Evolutionary conservation across 2,329 filamentous ascomycete genomes (phyloP).

Genomic region (Botrytis aclada): DNA sequence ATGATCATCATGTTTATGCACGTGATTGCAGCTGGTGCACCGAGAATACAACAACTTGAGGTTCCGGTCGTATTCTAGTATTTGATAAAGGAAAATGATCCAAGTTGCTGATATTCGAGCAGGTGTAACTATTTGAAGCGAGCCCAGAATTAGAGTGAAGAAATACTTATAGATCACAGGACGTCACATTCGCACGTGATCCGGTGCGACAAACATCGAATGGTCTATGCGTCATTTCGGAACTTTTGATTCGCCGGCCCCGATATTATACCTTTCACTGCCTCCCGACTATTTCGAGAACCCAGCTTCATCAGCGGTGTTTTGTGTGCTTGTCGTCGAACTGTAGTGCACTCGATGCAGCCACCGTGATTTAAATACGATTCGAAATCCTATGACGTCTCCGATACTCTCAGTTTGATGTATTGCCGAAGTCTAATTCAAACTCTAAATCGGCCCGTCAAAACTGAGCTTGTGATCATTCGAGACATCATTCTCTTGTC

Average conservation of each 20-base stretch:
- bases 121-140: neutral
- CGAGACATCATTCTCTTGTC: neutral
- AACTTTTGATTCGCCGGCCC: neutral
- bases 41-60: neutral
- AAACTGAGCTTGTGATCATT: constrained; percentile 13
- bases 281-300: no score
- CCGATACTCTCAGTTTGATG: neutral
- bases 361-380: neutral
- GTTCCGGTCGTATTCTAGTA: neutral
- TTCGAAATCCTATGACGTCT: neutral
- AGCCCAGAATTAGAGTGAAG: neutral
- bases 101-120: neutral
- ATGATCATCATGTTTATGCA: neutral
- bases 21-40: neutral
- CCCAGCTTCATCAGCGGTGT: neutral
- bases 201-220: neutral
- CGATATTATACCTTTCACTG: neutral
- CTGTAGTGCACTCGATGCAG: neutral
- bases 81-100: neutral
- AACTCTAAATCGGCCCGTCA: constrained; percentile 1
- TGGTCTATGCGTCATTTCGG: neutral
- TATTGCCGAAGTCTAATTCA: neutral
- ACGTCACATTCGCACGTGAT: neutral
- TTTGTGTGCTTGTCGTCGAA: neutral
- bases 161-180: neutral